Percentiles rank a stretch among this genome's conserved stretches.
These are phyloP conservation scores for Pochonia chlamydosporia DNA, from an alignment of 2,329 filamentous ascomycete species.

Conservation along the genomic window DNA sequence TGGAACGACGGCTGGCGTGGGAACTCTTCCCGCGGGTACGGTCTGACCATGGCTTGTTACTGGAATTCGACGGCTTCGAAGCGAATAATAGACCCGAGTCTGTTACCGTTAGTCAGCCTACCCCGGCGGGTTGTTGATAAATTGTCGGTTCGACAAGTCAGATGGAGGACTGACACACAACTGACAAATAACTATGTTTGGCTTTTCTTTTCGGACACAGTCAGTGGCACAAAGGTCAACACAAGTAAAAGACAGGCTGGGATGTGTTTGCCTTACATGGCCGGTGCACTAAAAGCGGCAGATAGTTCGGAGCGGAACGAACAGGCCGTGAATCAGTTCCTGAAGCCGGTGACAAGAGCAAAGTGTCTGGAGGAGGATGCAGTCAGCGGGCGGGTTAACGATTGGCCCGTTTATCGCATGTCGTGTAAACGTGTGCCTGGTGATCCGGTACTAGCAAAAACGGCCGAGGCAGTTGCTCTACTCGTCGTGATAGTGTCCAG, in stretches of 20 bases:
- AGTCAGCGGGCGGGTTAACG: not conserved
- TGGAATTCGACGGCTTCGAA: not conserved
- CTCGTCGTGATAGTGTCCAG: not conserved
- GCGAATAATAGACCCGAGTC: not conserved
- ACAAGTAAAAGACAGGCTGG: not conserved
- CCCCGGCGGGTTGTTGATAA: not conserved
- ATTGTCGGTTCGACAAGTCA: no score
- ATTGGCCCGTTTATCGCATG: slow-evolving; percentile 14
- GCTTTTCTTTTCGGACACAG: not conserved
- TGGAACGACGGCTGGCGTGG: slow-evolving; percentile 26
- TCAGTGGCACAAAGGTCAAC: not conserved
- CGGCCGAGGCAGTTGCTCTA: not conserved
- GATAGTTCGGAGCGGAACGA: not conserved
- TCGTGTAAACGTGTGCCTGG: slow-evolving; percentile 12
- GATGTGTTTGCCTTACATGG: not conserved
- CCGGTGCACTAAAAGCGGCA: not conserved
- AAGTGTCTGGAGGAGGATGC: not conserved
- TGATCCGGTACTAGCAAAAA: not conserved
- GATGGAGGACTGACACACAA: not conserved
- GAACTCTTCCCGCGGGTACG: slow-evolving; percentile 32
- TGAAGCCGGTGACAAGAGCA: not conserved
- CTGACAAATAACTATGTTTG: not conserved
- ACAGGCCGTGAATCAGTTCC: not conserved
- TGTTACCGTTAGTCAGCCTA: not conserved
- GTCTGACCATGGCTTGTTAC: slow-evolving; percentile 31